These are phyloP conservation scores for Suillus decipiens DNA, from an alignment of 768 basidiomycete species.

Conservation along the genomic window DNA sequence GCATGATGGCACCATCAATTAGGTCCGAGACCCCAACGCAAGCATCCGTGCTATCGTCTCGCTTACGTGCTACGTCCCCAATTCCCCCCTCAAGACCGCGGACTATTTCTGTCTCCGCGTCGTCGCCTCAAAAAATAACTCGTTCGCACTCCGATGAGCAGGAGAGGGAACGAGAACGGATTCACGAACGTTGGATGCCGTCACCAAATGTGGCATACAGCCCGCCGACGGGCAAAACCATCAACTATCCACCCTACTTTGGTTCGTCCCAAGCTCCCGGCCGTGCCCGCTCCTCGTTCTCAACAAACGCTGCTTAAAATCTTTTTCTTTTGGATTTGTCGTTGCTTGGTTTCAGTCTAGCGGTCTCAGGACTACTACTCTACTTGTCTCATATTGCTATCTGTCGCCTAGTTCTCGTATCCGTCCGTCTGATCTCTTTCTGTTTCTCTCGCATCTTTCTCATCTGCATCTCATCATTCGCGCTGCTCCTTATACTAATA, in stretches of 20 bases:
- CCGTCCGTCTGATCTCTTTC: constrained; percentile 17
- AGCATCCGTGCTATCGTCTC: constrained; percentile 32
- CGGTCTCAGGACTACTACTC: constrained; percentile 30
- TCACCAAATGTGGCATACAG: constrained; percentile 39
- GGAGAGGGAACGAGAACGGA: constrained; percentile 42
- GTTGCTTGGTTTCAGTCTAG: constrained; percentile 27
- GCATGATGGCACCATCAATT: constrained; percentile 28
- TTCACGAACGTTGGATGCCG: constrained; percentile 70
- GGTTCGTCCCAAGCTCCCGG: constrained; percentile 15
- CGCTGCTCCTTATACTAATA: constrained; percentile 34
- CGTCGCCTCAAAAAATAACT: constrained; percentile 57
- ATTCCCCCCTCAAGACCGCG: constrained; percentile 47
- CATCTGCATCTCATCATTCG: constrained; percentile 15
- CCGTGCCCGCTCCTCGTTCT: constrained; percentile 33
- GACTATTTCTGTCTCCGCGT: constrained; percentile 44
- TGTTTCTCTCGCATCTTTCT: constrained; percentile 14
- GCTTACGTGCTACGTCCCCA: constrained; percentile 31
- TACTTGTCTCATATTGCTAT: constrained; percentile 39
- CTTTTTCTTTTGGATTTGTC: constrained; percentile 17
- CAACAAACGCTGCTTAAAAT: constrained; percentile 37
- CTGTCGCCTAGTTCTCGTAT: constrained; percentile 26
- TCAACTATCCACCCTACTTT: constrained; percentile 28
- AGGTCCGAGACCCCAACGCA: constrained; percentile 17
- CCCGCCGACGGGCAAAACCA: constrained; percentile 36
- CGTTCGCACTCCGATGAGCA: constrained; percentile 71